These are phyloP conservation scores for Pseudonectria buxi DNA, from an alignment of 2,329 filamentous ascomycete species.

Conservation along the genomic window DNA sequence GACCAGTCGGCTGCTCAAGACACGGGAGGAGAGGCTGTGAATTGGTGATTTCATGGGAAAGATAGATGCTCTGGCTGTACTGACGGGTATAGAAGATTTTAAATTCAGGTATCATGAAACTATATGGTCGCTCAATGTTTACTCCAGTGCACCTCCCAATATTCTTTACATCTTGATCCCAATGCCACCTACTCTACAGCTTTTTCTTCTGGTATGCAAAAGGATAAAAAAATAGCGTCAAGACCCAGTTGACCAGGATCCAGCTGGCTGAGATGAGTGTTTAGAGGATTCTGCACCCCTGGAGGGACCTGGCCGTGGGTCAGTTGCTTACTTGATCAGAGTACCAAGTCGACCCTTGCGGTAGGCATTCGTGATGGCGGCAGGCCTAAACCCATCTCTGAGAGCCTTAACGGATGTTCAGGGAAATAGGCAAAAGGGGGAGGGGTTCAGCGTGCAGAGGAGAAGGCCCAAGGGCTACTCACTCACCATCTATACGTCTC, in stretches of 20 bases:
- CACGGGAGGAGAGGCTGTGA: constrained; percentile 21
- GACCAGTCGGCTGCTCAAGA: constrained; percentile 26
- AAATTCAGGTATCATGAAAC: constrained; percentile 10
- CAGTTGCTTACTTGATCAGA: constrained; percentile 20
- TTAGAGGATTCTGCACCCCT: constrained; percentile 27
- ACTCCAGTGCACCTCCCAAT: no score
- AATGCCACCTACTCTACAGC: no score
- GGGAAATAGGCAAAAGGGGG: not conserved
- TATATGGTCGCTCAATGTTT: no score
- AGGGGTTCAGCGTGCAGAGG: not conserved
- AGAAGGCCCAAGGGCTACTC: not conserved
- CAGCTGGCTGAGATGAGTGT: constrained; percentile 8
- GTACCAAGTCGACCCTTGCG: constrained; percentile 13
- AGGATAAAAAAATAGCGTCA: no score
- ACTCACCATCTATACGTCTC: constrained; percentile 66
- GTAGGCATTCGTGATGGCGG: no score
- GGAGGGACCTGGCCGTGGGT: constrained; percentile 23
- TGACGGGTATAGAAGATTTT: constrained; percentile 11
- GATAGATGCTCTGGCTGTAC: constrained; percentile 3
- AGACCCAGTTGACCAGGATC: constrained; percentile 8
- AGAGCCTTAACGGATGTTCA: not conserved
- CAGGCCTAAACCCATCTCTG: no score
- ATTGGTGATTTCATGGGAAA: constrained; percentile 8
- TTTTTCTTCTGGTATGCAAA: no score
- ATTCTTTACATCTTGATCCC: no score